Base-by-base conservation (phyloP, 2,329 filamentous ascomycete species). In the Clonostachys rosea region DNA sequence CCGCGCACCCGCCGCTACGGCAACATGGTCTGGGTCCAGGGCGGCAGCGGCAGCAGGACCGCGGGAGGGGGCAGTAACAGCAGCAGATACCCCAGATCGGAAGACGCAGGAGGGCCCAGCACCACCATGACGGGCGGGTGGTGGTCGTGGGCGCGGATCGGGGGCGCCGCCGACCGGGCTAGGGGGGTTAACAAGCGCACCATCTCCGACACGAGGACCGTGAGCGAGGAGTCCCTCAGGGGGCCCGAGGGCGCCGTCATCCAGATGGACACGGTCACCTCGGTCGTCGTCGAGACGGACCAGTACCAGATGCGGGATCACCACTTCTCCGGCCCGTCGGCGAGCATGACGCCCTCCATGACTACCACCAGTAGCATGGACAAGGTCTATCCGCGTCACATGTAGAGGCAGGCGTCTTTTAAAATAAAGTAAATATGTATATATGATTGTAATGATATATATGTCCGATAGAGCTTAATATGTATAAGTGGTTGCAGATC, bases 231-330 rank as follows among this genome's bases (percentile, higher is more conserved):
- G 33, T 64, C 59, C 61, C 34, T 61, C 61, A n/a, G 63, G 58
- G 13, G 49, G 66, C n/a, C 53, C 62, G 24, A 30, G 39, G 63
- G 65, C 1, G 62, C 66, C 24, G 64, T 66, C 8, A 72, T 72
- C 14, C 70, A 73, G 52, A 68, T 71, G 58, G 68, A 74, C 49
- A 69, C 67, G 2, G 64, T 71, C 1, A 73, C 69, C 7, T 66
- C 58, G 4, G 66, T 74, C 1, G 64, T 68, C 5, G 64, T 73
- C 1, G 70, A 74, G 51, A 55, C 57, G 7, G 63, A 65, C 5
- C 48, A 60, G n/a, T 46, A 53, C 8, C 52, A 51, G 42, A 56
- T 62, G 42, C 49, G 57, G 17, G 55, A 60, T 42, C 47, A 47
- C 13, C 52, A 56, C 48, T 63, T 54, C 46, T 58, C 59, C 11